phyloP scores from a whole-genome alignment of 1,284 basidiomycete genomes.

The Ceratobasidium theobromae region DNA sequence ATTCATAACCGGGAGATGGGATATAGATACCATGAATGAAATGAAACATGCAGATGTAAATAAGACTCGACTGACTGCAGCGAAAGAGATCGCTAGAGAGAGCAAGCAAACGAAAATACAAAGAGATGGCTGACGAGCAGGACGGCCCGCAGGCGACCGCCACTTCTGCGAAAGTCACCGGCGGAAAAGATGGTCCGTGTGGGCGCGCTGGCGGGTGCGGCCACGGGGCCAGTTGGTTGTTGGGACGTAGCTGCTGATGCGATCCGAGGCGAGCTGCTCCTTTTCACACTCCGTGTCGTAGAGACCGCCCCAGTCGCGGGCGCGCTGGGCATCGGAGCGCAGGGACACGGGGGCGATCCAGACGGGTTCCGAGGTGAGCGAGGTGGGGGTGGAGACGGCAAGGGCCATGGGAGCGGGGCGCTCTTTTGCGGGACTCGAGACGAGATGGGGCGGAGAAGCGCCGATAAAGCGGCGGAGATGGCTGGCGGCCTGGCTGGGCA shows the following conservation, averaged over 20 bases:
- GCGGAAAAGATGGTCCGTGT: slow-evolving; percentile 18
- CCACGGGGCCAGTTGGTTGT: slow-evolving; percentile 17
- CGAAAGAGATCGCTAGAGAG: slow-evolving; percentile 24
- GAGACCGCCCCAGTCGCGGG: slow-evolving; percentile 27
- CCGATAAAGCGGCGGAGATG: slow-evolving; percentile 25
- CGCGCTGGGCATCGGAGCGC: slow-evolving; percentile 6
- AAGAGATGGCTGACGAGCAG: slow-evolving; percentile 31
- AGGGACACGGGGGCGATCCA: slow-evolving; percentile 3
- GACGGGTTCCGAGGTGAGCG: slow-evolving; percentile 12
- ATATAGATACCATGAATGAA: slow-evolving; percentile 31
- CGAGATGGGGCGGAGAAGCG: background rate
- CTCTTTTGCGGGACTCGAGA: slow-evolving; percentile 9
- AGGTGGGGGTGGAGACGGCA: background rate
- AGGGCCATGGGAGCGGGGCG: slow-evolving; percentile 2
- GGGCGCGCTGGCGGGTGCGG: slow-evolving; percentile 26
- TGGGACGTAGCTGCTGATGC: slow-evolving; percentile 21
- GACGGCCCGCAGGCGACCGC: slow-evolving; percentile 29
- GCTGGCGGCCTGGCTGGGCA: slow-evolving; percentile 6
- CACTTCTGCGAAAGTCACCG: slow-evolving; percentile 32
- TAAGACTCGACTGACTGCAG: slow-evolving; percentile 30
- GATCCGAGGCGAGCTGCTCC: slow-evolving; percentile 27
- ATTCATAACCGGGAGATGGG: background rate
- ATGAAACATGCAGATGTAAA: slow-evolving; percentile 32
- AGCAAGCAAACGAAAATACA: slow-evolving; percentile 22
- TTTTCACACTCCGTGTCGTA: slow-evolving; percentile 29